Base-by-base conservation (phyloP, 176 grass and related monocot genomes). In the Carex scoparia region DNA sequence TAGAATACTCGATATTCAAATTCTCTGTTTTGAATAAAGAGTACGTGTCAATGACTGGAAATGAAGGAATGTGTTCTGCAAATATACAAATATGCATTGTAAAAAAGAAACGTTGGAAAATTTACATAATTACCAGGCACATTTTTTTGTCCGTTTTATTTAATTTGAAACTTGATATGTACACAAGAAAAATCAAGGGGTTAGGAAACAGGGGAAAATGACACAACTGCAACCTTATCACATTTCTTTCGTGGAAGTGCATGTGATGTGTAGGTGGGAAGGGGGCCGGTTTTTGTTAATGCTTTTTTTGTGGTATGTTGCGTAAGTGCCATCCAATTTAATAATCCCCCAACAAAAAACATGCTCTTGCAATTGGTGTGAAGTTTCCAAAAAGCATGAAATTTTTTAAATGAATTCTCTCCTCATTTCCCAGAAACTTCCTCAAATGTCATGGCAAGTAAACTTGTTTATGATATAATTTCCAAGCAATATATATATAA, bases 251-350 rank as follows among this genome's bases (percentile, higher is more conserved):
- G 74, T 79, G 51, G 51, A 58, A 18, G 13, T 56, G 32, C 73
- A 78, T 78, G 74, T 79, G 74, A 79, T 58, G 74, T 79, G 74
- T 58, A 79, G 74, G 74, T 79, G 53, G 28, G 53, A 79, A 79
- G 74, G 74, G 53, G 74, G 1, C 30, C 14, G 27, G 15, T 58
- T 75, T 55, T 35, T 35, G 28, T 57, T 79, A 58, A 58, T 79
- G 49, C 14, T 13, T 57, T 79, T 28, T 78, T 79, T 16, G 5
- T 78, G 51, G 19, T 4, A 57, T 78, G 74, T 16, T 78, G 74
- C 28, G 15, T 57, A 35, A 78, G 13, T 7, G 6, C 51, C 74
- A 32, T 78, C 48, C 12, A 78, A 78, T 78, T 78, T 57, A 31
- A 57, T 78, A 57, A 31, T 78, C 28, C 74, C 12, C 28, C 48